Evolutionary conservation across 129 eudicot genomes (phyloP).

Genomic region (Mikania micrantha): DNA sequence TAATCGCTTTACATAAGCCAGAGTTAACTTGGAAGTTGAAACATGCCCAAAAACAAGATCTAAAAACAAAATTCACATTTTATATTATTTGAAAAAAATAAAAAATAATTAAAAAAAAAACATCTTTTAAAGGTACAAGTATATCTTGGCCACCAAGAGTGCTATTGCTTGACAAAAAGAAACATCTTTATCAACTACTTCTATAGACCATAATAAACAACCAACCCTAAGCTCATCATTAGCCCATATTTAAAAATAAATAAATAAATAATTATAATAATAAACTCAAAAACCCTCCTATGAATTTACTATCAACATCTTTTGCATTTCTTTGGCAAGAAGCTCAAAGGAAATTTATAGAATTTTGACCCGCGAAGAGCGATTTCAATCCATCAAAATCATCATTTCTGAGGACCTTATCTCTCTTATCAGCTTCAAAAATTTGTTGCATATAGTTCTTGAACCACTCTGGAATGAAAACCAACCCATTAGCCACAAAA

Average conservation of each 20-base stretch:
- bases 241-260: conserved; percentile 1
- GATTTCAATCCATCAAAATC: background rate
- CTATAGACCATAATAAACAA: background rate
- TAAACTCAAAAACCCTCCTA: conserved; percentile 15
- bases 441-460: conserved; percentile 17
- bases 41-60: background rate
- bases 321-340: conserved; percentile 3
- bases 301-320: conserved; percentile 15
- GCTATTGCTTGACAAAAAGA: conserved; percentile 7
- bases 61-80: background rate
- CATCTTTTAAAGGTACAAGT: conserved; percentile 15
- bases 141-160: background rate
- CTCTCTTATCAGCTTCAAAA: conserved; percentile 6
- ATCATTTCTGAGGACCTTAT: background rate
- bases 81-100: conserved; percentile 17
- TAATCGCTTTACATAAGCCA: background rate
- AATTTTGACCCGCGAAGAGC: background rate
- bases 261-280: no score
- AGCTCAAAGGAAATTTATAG: background rate
- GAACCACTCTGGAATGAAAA: conserved; percentile 25
- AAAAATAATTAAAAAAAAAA: background rate
- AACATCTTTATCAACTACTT: background rate
- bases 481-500: background rate
- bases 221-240: conserved; percentile 8
- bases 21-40: background rate